These are phyloP conservation scores for Penicillium oxalicum DNA, from an alignment of 2,329 filamentous ascomycete species.

Conservation along the genomic window DNA sequence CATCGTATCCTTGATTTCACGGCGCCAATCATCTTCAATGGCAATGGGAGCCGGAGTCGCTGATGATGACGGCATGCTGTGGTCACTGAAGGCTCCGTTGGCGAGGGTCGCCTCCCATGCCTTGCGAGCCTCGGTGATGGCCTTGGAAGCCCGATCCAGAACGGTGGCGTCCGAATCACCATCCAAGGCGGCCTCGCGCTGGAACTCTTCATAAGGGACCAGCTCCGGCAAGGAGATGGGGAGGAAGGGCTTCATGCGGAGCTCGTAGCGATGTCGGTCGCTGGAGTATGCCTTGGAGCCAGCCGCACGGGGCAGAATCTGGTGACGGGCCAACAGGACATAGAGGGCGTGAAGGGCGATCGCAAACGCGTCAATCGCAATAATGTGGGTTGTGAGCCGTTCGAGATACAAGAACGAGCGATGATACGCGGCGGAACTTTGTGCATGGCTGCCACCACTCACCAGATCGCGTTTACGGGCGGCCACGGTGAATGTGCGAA, in stretches of 20 bases:
- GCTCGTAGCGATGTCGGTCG: conserved; percentile 65
- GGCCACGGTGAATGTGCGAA: conserved; percentile 57
- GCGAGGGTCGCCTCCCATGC: conserved; percentile 39
- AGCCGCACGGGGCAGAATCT: conserved; percentile 46
- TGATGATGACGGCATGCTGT: conserved; percentile 2
- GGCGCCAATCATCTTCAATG: conserved; percentile 57
- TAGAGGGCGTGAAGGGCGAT: conserved; percentile 57
- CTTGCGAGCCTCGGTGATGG: conserved; percentile 38
- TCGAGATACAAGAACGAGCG: conserved; percentile 49
- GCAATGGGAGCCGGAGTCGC: conserved; percentile 31
- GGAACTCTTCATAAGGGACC: conserved; percentile 59
- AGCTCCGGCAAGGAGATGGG: conserved; percentile 62
- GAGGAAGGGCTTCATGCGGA: conserved; percentile 81
- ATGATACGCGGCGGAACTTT: conserved; percentile 26
- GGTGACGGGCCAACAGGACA: conserved; percentile 56
- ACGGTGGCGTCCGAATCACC: conserved; percentile 39
- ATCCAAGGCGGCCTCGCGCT: conserved; percentile 37
- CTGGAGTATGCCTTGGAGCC: conserved; percentile 56
- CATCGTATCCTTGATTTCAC: conserved; percentile 54
- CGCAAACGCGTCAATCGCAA: conserved; percentile 53
- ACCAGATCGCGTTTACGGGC: conserved; percentile 25
- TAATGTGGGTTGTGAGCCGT: conserved; percentile 58
- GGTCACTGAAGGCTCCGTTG: conserved; percentile 32
- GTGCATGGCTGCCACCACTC: conserved; percentile 2
- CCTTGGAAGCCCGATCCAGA: conserved; percentile 36